Percentiles rank a stretch among this genome's conserved stretches.
Conservation (phyloP, 176 grass and related monocot genomes). For the Stipa capillata region DNA sequence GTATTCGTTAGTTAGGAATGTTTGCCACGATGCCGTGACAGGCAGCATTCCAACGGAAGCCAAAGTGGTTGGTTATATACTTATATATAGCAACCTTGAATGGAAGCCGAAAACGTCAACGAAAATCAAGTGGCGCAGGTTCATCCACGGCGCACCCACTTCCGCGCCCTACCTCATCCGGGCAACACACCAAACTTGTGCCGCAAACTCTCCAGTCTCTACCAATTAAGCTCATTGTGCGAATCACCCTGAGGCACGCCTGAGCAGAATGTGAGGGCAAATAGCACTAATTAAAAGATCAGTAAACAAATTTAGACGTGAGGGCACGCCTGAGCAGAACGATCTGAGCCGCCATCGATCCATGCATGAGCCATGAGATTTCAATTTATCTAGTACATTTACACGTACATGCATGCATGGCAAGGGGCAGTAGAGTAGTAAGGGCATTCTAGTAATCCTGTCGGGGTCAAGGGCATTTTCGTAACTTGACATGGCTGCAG, state of each 20-base stretch:
- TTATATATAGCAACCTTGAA: slow-evolving; percentile 22
- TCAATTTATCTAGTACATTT: background rate
- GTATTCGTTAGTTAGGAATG: slow-evolving; percentile 49
- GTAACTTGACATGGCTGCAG: background rate
- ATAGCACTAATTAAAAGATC: background rate
- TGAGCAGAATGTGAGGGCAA: no score
- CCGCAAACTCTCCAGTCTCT: background rate
- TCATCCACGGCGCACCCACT: slow-evolving; percentile 9
- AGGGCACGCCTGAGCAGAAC: no score
- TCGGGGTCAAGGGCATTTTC: background rate
- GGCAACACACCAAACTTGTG: background rate
- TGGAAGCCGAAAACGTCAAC: slow-evolving; percentile 8
- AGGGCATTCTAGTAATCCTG: slow-evolving; percentile 2
- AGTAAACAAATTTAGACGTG: no score
- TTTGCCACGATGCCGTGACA: slow-evolving; percentile 6
- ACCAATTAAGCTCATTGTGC: background rate
- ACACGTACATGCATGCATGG: no score
- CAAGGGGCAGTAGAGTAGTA: background rate
- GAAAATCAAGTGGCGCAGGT: slow-evolving; percentile 2
- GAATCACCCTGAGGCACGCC: no score
- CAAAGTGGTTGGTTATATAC: slow-evolving; percentile 5
- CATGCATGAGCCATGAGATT: background rate
- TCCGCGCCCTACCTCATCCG: background rate
- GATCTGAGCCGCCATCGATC: no score
- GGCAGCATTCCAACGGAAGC: background rate